Evolutionary conservation across 2,329 filamentous ascomycete species (phyloP).

Genomic region (Fonsecaea nubica): DNA sequence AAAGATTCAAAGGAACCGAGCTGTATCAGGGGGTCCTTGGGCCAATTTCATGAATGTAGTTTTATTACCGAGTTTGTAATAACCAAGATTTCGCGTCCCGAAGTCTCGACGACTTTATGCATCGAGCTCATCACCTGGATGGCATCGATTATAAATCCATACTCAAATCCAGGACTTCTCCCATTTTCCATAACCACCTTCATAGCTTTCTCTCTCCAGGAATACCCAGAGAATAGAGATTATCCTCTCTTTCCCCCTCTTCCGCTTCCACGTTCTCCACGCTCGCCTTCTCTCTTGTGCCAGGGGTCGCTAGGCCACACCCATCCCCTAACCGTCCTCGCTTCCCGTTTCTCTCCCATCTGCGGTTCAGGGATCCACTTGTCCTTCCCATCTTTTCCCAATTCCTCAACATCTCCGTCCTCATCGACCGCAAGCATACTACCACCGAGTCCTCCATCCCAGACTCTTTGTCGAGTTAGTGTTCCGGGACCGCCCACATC

Average conservation of each 20-base stretch:
- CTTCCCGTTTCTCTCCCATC: slow-evolving; percentile 65
- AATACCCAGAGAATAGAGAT: neutral
- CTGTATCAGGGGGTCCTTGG: neutral
- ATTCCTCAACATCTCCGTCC: slow-evolving; percentile 37
- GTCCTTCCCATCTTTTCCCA: slow-evolving; percentile 58
- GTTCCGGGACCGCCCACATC: slow-evolving; percentile 66
- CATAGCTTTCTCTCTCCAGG: slow-evolving; percentile 8
- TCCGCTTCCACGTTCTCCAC: slow-evolving; percentile 37
- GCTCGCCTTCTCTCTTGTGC: slow-evolving; percentile 61
- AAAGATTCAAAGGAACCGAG: neutral
- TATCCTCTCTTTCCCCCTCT: slow-evolving; percentile 30
- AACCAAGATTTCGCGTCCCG: slow-evolving; percentile 11
- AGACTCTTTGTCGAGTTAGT: slow-evolving; percentile 61
- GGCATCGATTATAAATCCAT: slow-evolving; percentile 21
- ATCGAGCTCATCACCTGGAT: slow-evolving; percentile 36
- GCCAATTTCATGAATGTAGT: neutral
- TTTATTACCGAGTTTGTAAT: slow-evolving; percentile 20
- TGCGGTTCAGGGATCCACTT: slow-evolving; percentile 68
- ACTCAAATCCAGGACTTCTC: neutral
- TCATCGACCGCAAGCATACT: slow-evolving; percentile 31
- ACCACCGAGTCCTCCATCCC: slow-evolving; percentile 42
- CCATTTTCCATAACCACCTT: neutral
- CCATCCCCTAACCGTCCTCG: slow-evolving; percentile 67
- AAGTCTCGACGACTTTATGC: neutral
- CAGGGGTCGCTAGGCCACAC: slow-evolving; percentile 67